Evolutionary conservation across 768 basidiomycete genomes (phyloP).

Genomic region (Lyophyllum decastes): DNA sequence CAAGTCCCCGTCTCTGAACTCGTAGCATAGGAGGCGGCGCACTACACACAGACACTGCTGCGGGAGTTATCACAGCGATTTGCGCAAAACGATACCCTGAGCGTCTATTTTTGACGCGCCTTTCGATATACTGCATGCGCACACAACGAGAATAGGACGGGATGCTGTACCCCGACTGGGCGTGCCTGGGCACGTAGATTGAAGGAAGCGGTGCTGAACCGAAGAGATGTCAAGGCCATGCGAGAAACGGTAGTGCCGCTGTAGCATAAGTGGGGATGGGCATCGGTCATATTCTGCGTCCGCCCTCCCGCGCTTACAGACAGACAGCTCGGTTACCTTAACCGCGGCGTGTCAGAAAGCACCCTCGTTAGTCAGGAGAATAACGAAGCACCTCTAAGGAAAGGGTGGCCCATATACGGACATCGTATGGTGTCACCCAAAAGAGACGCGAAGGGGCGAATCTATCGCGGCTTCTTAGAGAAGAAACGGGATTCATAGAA

Average conservation of each 20-base stretch:
- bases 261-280: too few species aligned
- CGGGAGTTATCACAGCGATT: not conserved
- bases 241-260: too few species aligned
- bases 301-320: not conserved
- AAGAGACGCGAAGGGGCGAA: not conserved
- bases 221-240: not conserved
- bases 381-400: not conserved
- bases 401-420: not conserved
- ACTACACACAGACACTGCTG: not conserved
- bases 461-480: not conserved
- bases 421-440: not conserved
- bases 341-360: not conserved
- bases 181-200: not conserved
- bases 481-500: not conserved
- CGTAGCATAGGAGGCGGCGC: not conserved
- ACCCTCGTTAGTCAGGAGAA: not conserved
- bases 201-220: not conserved
- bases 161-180: not conserved
- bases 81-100: not conserved
- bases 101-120: not conserved
- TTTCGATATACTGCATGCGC: not conserved
- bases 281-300: not conserved
- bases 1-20: not conserved
- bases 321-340: not conserved
- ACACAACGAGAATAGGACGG: not conserved